Evolutionary conservation across 331 rosid genomes (phyloP).

Genomic region (Rhamnella rubrinervis): DNA sequence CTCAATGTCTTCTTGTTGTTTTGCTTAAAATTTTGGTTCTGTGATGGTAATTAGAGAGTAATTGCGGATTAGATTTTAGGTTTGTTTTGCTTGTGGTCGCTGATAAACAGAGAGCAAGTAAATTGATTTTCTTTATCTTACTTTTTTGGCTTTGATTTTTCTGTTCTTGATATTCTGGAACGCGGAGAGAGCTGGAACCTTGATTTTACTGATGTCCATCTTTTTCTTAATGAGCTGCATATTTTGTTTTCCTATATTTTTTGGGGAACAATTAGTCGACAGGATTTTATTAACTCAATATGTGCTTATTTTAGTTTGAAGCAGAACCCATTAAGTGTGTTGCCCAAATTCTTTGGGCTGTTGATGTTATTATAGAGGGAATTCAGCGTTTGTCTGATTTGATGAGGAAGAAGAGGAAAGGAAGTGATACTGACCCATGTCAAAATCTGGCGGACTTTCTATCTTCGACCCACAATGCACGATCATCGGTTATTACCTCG

Average conservation of each 20-base stretch:
- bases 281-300: constrained; percentile 7
- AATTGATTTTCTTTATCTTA: neutral
- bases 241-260: neutral
- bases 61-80: neutral
- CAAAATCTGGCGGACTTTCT: constrained; percentile 37
- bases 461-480: constrained; percentile 46
- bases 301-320: constrained; percentile 22
- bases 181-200: neutral
- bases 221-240: neutral
- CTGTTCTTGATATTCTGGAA: neutral
- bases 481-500: constrained; percentile 53
- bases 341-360: constrained; percentile 22
- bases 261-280: neutral
- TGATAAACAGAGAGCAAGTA: neutral
- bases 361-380: constrained; percentile 17
- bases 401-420: constrained; percentile 99
- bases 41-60: neutral
- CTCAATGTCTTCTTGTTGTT: neutral
- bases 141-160: neutral
- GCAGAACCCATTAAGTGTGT: constrained; percentile 16
- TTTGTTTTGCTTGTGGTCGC: neutral
- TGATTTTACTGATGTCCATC: constrained; percentile 7
- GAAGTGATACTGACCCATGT: constrained; percentile 60
- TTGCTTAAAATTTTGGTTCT: neutral
- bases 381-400: constrained; percentile 31